Evolutionary conservation across 495 filamentous ascomycete genomes (phyloP).

Genomic region (Hypoxylon subgilvum): DNA sequence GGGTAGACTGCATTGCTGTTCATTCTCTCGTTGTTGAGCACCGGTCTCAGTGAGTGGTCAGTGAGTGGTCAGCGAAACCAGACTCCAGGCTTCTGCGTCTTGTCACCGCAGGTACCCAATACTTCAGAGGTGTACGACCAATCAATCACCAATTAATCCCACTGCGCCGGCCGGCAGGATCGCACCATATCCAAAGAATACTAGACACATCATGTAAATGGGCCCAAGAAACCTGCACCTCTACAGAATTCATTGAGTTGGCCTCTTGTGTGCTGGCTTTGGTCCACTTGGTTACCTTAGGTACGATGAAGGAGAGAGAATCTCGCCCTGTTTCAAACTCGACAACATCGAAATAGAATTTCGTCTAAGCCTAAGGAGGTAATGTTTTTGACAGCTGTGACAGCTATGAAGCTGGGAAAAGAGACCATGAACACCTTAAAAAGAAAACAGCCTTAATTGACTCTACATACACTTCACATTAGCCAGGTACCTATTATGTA

Average conservation of each 20-base stretch:
- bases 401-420: not conserved
- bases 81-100: constrained; percentile 25
- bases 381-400: constrained; percentile 3
- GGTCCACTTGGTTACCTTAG: constrained; percentile 27
- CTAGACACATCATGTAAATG: constrained; percentile 39
- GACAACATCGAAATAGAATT: not conserved
- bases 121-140: constrained; percentile 36
- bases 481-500: constrained; percentile 13
- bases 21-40: constrained; percentile 24
- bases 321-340: constrained; percentile 32
- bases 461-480: constrained; percentile 26
- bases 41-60: constrained; percentile 11
- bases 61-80: constrained; percentile 20
- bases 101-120: constrained; percentile 35
- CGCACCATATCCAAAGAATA: constrained; percentile 37
- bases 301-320: constrained; percentile 19
- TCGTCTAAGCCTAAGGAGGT: constrained; percentile 26
- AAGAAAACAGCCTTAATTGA: constrained; percentile 31
- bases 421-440: constrained; percentile 1
- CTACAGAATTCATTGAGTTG: constrained; percentile 31
- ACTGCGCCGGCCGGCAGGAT: constrained; percentile 28
- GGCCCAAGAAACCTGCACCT: constrained; percentile 28
- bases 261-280: constrained; percentile 28
- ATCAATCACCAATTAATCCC: constrained; percentile 29
- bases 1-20: constrained; percentile 31